Evolutionary conservation across 2,329 filamentous ascomycete genomes (phyloP).

Genomic region (Paracoccidioides brasiliensis): DNA sequence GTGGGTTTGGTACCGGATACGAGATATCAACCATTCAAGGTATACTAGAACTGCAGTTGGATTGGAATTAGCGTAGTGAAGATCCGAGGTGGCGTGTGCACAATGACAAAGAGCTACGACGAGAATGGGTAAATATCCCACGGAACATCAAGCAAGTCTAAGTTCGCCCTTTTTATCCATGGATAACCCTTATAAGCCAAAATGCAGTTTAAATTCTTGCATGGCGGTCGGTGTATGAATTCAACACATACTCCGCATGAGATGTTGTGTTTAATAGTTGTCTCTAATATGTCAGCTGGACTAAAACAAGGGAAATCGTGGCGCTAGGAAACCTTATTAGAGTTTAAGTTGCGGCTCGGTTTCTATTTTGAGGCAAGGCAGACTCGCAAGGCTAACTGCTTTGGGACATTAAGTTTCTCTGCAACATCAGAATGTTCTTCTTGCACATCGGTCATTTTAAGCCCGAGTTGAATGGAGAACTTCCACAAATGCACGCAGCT

Average conservation of each 20-base stretch:
- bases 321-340: not conserved
- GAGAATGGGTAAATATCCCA: not conserved
- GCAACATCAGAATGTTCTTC: no score
- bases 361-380: constrained; percentile 2
- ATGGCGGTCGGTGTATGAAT: no score
- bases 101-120: not conserved
- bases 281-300: no score
- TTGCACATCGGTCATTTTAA: no score
- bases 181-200: no score
- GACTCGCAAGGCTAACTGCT: not conserved
- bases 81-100: not conserved
- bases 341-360: not conserved
- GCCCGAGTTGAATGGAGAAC: no score
- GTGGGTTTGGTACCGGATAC: not conserved
- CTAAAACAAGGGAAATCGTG: not conserved
- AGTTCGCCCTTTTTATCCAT: no score
- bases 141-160: not conserved
- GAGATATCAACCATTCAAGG: not conserved
- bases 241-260: not conserved
- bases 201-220: no score
- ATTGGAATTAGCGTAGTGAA: not conserved
- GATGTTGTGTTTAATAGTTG: not conserved
- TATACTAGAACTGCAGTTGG: not conserved
- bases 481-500: no score
- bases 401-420: not conserved